Base-by-base conservation (phyloP, 2,329 filamentous ascomycete species). In the Penicillium sp. region DNA sequence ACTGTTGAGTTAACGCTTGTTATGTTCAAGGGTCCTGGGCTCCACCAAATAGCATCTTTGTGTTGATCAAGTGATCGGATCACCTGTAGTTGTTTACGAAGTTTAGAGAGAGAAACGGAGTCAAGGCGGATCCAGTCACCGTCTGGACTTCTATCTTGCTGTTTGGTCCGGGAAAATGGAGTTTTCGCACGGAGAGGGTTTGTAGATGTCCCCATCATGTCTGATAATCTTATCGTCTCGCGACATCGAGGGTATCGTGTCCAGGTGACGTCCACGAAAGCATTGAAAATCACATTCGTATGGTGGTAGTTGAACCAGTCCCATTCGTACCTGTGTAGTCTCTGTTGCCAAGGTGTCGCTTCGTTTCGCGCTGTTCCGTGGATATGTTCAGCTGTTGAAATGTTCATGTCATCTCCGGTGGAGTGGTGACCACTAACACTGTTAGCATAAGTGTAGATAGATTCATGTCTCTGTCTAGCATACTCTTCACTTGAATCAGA, bases 211-310 rank as follows among this genome's bases (percentile, higher is more conserved):
- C 49, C 33, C 24, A 38, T 17, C 10, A 53, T 24, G 37, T 53
- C 51, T 17, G 51, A 53, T 17, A 53, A 24, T 9, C 35, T 22
- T 24, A 53, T 19, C 1, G 22, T 37, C 28, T 53, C 30, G 13
- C 33, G 51, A 26, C 4, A n/a, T 22, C 24, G 51, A 10, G n/a
- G 51, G 22, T 38, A 24, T 1, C 30, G 51, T 3, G 51, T 6
- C 22, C 37, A 53, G 51, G 37, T 38, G 3, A 53, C 40, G 4
- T 53, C 51, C 30, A 53, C 30, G 15, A 40, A 53, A 3, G 51
- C 51, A 35, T 53, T 53, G 51, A 53, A 53, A 10, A 53, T 24
- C 7, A 53, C 19, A 9, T 53, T 53, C 7, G 33, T 13, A n/a
- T 38, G 51, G 0, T 53, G 33, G 24, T 53, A 38, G 13, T 53